Evolutionary conservation across 495 filamentous ascomycete genomes (phyloP), one percentile per base, ranked within the genome.

Genomic region (Daldinia grandis): DNA sequence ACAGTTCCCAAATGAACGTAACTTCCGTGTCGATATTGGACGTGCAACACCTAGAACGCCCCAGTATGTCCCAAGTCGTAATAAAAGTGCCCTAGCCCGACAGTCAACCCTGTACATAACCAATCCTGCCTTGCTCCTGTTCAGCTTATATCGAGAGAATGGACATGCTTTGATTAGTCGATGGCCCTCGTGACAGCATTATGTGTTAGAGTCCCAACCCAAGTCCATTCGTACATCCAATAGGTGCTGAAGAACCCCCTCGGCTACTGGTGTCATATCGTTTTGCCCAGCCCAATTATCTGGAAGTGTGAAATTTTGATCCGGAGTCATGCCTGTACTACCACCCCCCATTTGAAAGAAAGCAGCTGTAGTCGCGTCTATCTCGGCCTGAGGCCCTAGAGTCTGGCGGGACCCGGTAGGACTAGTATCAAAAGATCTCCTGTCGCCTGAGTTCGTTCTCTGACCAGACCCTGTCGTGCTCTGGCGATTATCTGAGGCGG

Each of bases 161-260:
- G 9, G 19, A 1, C 42, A 24, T 28, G 24, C 25, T 17, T 53
- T 5, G 49, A 6, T 53, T 30, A 30, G 15, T 14, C 6, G 17
- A 28, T 10, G 25, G 10, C 5, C 27, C 24, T 53, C 27, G 24
- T 17, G 25, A 28, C 1, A 53, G 27, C 49, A 40, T 62, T 33
- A 73, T 74, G 80, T 76, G 78, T 38, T 65, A 63, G 62, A 78
- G 65, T 33, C 82, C 81, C 75, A 85, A 78, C 40, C 56, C 24
- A 73, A 60, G 19, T 85, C 83, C 75, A 85, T 81, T 7, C 78
- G 71, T 33, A 84, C 81, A 12, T 78, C 74, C 74, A 86, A 80
- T 14, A 87, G 76, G n/a, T 82, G 78, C 58, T 81, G 79, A 15
- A 87, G 76, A 17, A 87, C 78, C 0, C 84, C 82, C 25, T 86